These are phyloP conservation scores for Yamadazyma triangularis DNA, from an alignment of 1,139 yeast species.

Conservation along the genomic window DNA sequence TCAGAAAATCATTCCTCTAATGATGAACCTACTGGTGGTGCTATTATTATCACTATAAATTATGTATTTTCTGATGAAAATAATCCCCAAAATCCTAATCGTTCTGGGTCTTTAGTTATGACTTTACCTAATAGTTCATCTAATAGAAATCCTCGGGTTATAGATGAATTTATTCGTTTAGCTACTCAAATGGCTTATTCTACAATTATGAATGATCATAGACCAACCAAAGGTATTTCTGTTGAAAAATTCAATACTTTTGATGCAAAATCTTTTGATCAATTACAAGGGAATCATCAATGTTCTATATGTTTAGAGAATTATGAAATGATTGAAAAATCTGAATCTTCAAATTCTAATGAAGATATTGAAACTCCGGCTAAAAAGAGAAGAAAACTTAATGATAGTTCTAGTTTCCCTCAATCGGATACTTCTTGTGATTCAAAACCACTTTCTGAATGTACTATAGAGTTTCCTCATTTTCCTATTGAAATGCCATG, in stretches of 20 bases:
- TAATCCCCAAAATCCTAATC: conserved; percentile 35
- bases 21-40: conserved; percentile 4
- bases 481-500: conserved; percentile 74
- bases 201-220: conserved; percentile 45
- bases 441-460: conserved; percentile 21
- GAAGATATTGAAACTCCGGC: not conserved
- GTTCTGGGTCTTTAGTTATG: conserved; percentile 54
- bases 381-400: conserved; percentile 11
- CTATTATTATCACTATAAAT: conserved; percentile 42
- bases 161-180: conserved; percentile 54
- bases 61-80: conserved; percentile 43
- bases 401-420: conserved; percentile 2
- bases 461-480: conserved; percentile 43
- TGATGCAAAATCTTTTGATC: conserved; percentile 28
- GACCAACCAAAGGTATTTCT: conserved; percentile 45
- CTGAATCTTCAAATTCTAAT: not conserved
- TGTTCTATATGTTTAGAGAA: conserved; percentile 73
- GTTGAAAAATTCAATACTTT: conserved; percentile 48
- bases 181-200: conserved; percentile 70
- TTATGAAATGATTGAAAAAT: conserved; percentile 17
- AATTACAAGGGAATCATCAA: conserved; percentile 22
- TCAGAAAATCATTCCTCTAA: not conserved
- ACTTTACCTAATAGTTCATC: conserved; percentile 63
- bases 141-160: conserved; percentile 48
- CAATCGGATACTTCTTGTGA: conserved; percentile 5